A percentile compares a stretch with the other conserved stretches of the same genome.
Evolutionary conservation across 768 basidiomycete species (phyloP).

Genomic region (Suillus subalutaceus): DNA sequence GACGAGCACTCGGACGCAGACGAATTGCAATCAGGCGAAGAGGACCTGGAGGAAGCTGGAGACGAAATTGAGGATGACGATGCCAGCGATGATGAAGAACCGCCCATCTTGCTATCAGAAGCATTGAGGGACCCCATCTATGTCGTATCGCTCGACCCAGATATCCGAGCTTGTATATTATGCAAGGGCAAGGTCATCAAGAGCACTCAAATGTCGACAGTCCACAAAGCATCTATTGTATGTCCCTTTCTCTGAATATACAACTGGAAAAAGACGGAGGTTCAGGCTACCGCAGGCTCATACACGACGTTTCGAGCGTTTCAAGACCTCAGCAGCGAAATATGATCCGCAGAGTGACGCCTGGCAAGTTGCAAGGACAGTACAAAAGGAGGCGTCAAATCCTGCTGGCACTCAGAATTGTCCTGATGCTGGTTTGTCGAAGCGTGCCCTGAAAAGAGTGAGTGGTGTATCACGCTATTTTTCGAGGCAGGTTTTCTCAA

Average conservation of each 20-base stretch:
- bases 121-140: slow-evolving; percentile 69
- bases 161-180: slow-evolving; percentile 60
- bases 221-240: slow-evolving; percentile 67
- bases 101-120: slow-evolving; percentile 56
- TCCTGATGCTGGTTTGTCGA: slow-evolving; percentile 43
- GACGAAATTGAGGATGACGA: slow-evolving; percentile 27
- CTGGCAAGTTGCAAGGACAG: slow-evolving; percentile 40
- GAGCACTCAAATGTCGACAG: slow-evolving; percentile 51
- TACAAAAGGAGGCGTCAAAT: slow-evolving; percentile 11
- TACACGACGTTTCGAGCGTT: slow-evolving; percentile 57
- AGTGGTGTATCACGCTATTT: slow-evolving; percentile 17
- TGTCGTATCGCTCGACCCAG: slow-evolving; percentile 55
- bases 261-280: slow-evolving; percentile 5
- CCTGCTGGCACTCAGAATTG: slow-evolving; percentile 1
- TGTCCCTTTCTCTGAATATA: slow-evolving; percentile 34
- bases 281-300: slow-evolving; percentile 52
- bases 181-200: slow-evolving; percentile 80
- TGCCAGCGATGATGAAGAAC: slow-evolving; percentile 34
- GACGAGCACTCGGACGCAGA: slow-evolving; percentile 29
- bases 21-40: slow-evolving; percentile 17
- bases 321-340: slow-evolving; percentile 43
- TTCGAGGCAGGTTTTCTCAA: background rate
- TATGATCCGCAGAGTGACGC: slow-evolving; percentile 50
- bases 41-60: slow-evolving; percentile 22
- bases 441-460: slow-evolving; percentile 67